Conservation (phyloP, 805 yeast genomes). For the Lipomyces orientalis region DNA sequence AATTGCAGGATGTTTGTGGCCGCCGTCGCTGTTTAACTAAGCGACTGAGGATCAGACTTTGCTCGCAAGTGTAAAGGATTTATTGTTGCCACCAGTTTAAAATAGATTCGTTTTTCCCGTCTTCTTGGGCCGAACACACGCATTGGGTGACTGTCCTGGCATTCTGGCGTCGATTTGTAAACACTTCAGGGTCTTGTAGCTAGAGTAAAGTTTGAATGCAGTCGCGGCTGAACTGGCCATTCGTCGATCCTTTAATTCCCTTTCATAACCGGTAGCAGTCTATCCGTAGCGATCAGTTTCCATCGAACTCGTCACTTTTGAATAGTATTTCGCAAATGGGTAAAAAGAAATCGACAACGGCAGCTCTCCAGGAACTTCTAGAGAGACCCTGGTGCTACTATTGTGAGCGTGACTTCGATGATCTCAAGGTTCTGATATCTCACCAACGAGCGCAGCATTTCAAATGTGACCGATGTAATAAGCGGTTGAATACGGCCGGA, state of each 20-base stretch:
- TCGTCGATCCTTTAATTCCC: not conserved
- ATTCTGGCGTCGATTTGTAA: too few relatives aligned
- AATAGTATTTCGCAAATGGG: conserved; percentile 18
- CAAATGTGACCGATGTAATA: conserved; percentile 39
- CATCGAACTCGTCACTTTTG: not conserved
- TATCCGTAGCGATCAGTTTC: not conserved
- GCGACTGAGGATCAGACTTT: not conserved
- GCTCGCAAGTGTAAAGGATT: not conserved
- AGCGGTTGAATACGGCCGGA: conserved; percentile 40
- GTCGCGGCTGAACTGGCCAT: too few relatives aligned
- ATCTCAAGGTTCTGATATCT: conserved; percentile 39
- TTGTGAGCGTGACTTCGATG: conserved; percentile 41
- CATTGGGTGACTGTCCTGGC: too few relatives aligned
- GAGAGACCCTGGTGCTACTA: conserved; percentile 41
- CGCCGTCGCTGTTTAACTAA: not conserved
- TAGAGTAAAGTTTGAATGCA: not conserved
- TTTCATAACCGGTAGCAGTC: not conserved
- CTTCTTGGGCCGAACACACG: too few relatives aligned
- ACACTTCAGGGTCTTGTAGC: not conserved
- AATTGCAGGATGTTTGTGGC: not conserved
- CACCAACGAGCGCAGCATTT: conserved; percentile 41
- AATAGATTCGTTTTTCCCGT: not conserved
- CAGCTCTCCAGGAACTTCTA: conserved; percentile 28
- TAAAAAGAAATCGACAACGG: conserved; percentile 32
- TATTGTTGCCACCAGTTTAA: not conserved